Evolutionary conservation across 371 early-diverging fungal genomes (phyloP).

Genomic region (Rhizopus stolonifer): DNA sequence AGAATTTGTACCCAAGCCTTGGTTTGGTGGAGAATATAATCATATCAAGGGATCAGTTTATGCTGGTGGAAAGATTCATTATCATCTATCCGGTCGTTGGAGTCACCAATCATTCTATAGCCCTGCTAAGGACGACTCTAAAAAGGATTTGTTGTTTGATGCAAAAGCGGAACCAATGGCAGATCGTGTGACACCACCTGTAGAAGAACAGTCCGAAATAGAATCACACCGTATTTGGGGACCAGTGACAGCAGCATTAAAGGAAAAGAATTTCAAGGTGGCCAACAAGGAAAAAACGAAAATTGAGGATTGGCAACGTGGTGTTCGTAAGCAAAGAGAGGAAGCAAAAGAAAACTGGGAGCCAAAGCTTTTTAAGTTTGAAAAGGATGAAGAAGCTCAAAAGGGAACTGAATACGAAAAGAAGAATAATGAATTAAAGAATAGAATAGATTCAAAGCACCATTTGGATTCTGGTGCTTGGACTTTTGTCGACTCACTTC

Average conservation of each 20-base stretch:
- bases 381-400: conserved; percentile 34
- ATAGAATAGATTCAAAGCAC: conserved; percentile 24
- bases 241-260: conserved; percentile 64
- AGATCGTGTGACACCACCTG: conserved; percentile 52
- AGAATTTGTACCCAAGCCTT: conserved; percentile 60
- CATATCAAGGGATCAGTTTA: conserved; percentile 45
- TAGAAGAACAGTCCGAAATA: conserved; percentile 59
- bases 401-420: conserved; percentile 14
- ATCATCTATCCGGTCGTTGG: conserved; percentile 61
- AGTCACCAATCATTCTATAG: conserved; percentile 55
- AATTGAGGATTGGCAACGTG: conserved; percentile 76
- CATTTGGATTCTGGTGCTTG: conserved; percentile 47
- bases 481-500: conserved; percentile 46
- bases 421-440: conserved; percentile 17
- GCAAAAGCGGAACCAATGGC: conserved; percentile 57
- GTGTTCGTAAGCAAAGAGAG: conserved; percentile 62
- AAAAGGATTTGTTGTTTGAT: conserved; percentile 61
- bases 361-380: conserved; percentile 56
- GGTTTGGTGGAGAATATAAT: conserved; percentile 55
- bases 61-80: conserved; percentile 24
- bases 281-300: conserved; percentile 71
- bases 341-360: conserved; percentile 36
- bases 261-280: conserved; percentile 56
- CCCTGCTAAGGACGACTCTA: background rate
- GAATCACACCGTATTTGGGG: conserved; percentile 79